These are phyloP conservation scores for Verticillium klebahnii DNA, from an alignment of 2,329 filamentous ascomycete species.

Conservation along the genomic window DNA sequence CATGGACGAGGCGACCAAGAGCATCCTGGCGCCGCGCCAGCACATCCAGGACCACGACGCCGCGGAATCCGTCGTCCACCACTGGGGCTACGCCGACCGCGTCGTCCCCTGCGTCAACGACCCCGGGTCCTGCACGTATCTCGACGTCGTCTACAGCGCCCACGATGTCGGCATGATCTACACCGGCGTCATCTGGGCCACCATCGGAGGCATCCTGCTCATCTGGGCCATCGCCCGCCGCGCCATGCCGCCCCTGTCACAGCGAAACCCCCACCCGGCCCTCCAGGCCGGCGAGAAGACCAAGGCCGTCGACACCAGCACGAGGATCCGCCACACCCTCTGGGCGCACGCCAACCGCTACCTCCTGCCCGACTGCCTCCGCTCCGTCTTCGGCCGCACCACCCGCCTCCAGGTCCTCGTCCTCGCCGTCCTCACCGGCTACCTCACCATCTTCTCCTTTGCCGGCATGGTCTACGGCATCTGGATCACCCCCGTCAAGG, in stretches of 20 bases:
- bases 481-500: slow-evolving; percentile 66
- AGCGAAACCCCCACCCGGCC: slow-evolving; percentile 3
- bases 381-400: slow-evolving; percentile 59
- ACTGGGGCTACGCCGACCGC: slow-evolving; percentile 45
- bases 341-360: slow-evolving; percentile 26
- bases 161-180: slow-evolving; percentile 48
- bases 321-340: slow-evolving; percentile 30
- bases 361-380: slow-evolving; percentile 56
- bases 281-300: slow-evolving; percentile 14
- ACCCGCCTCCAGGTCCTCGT: slow-evolving; percentile 64
- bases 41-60: slow-evolving; percentile 39
- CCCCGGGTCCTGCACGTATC: slow-evolving; percentile 42
- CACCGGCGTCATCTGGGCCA: slow-evolving; percentile 44
- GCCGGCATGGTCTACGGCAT: slow-evolving; percentile 63
- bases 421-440: slow-evolving; percentile 51
- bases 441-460: slow-evolving; percentile 65
- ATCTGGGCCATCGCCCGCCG: slow-evolving; percentile 33
- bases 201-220: slow-evolving; percentile 37
- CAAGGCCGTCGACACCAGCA: slow-evolving; percentile 7
- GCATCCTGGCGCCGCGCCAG: slow-evolving; percentile 13
- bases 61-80: slow-evolving; percentile 28
- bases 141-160: slow-evolving; percentile 44
- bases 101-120: slow-evolving; percentile 41
- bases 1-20: slow-evolving; percentile 8
- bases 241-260: slow-evolving; percentile 10